Evolutionary conservation across 768 basidiomycete species (phyloP).

Genomic region (Panellus pusillus): DNA sequence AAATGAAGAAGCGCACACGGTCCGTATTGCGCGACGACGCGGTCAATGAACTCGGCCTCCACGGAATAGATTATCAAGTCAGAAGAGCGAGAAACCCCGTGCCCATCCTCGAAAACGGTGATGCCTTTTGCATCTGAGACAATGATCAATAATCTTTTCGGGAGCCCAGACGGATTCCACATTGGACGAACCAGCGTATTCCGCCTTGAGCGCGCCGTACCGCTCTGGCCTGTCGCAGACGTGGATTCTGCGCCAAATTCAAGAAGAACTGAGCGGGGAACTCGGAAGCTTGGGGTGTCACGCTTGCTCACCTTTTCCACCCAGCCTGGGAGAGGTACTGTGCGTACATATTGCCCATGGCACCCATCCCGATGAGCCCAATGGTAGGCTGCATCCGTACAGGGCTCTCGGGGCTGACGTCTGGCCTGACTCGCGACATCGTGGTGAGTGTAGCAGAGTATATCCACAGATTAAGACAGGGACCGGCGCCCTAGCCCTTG

Average conservation of each 20-base stretch:
- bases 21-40: conserved; percentile 84
- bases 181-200: conserved; percentile 54
- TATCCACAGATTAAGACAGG: too few species aligned
- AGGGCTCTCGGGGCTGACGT: conserved; percentile 4
- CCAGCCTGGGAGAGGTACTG: conserved; percentile 71
- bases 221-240: conserved; percentile 84
- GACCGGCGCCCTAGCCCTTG: too few species aligned
- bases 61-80: conserved; percentile 96
- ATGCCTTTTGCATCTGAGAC: conserved; percentile 57
- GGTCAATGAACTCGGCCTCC: conserved; percentile 85
- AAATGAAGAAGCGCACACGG: conserved; percentile 61
- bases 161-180: too few species aligned
- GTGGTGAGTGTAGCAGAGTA: too few species aligned
- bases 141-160: too few species aligned
- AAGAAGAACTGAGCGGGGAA: too few species aligned
- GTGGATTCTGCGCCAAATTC: conserved; percentile 66
- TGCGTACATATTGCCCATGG: conserved; percentile 96
- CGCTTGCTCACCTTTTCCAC: conserved; percentile 75
- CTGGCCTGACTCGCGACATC: background rate
- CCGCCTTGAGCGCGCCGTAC: conserved; percentile 58
- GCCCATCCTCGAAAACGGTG: conserved; percentile 70
- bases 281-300: too few species aligned
- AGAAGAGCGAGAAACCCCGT: conserved; percentile 83
- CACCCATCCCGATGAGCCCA: conserved; percentile 95
- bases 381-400: conserved; percentile 63